Evolutionary conservation across 805 yeast genomes (phyloP).

Genomic region (Dipodascus albidus): DNA sequence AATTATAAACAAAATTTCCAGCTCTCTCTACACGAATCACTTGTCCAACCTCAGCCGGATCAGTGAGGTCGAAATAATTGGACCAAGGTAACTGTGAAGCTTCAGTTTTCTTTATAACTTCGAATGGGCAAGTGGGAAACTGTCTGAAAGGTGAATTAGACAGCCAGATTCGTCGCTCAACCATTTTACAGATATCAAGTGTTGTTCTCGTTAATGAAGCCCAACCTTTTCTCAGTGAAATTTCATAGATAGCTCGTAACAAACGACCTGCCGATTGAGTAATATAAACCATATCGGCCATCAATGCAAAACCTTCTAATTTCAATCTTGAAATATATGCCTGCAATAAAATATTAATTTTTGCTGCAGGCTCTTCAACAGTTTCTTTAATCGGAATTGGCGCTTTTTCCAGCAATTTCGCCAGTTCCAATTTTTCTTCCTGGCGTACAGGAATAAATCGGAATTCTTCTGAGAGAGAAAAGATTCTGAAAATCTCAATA

Average conservation of each 20-base stretch:
- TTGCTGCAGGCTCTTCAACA: constrained; percentile 60
- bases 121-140: constrained; percentile 57
- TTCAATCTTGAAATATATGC: constrained; percentile 69
- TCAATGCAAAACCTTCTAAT: constrained; percentile 80
- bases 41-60: constrained; percentile 70
- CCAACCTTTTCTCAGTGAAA: constrained; percentile 63
- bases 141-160: constrained; percentile 82
- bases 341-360: constrained; percentile 70
- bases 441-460: constrained; percentile 70
- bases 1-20: constrained; percentile 42
- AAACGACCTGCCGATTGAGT: constrained; percentile 90
- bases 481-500: constrained; percentile 66
- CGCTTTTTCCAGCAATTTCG: constrained; percentile 53
- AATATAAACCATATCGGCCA: constrained; percentile 87
- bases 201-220: constrained; percentile 45
- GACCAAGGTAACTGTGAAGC: constrained; percentile 75
- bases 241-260: constrained; percentile 74
- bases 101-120: constrained; percentile 64
- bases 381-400: constrained; percentile 82
- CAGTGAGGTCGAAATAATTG: constrained; percentile 53
- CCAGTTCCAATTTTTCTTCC: constrained; percentile 71
- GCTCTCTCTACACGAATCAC: constrained; percentile 62
- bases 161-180: constrained; percentile 74
- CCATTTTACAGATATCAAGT: constrained; percentile 64
- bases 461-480: constrained; percentile 79